Conservation (phyloP, 352 stramenopile genomes). For the Phytopythium chamaehyphon region DNA sequence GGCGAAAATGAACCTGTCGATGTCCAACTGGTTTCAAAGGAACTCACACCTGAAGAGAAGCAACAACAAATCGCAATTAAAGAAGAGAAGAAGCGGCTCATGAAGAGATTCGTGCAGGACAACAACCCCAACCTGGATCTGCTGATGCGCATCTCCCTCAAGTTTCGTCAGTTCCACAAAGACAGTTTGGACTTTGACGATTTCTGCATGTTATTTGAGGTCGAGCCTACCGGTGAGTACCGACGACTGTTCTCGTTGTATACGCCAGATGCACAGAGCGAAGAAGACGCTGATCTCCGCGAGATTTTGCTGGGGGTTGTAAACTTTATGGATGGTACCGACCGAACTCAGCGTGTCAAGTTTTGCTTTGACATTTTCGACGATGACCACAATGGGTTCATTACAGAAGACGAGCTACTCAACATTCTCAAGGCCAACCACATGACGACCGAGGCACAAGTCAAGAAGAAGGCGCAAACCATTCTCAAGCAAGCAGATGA, state of each 20-base stretch:
- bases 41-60: constrained; percentile 48
- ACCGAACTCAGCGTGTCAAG: constrained; percentile 81
- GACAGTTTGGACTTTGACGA: constrained; percentile 63
- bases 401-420: constrained; percentile 87
- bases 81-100: constrained; percentile 64
- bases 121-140: constrained; percentile 60
- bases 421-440: constrained; percentile 91
- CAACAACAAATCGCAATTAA: constrained; percentile 52
- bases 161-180: constrained; percentile 58
- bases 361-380: constrained; percentile 96
- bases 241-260: constrained; percentile 86
- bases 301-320: constrained; percentile 90
- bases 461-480: constrained; percentile 82
- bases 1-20: constrained; percentile 15
- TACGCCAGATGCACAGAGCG: constrained; percentile 55
- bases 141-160: constrained; percentile 49
- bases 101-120: constrained; percentile 69
- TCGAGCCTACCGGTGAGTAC: constrained; percentile 88
- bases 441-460: constrained; percentile 66
- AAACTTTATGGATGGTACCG: constrained; percentile 82
- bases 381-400: constrained; percentile 89
- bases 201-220: constrained; percentile 81
- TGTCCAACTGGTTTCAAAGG: constrained; percentile 24
- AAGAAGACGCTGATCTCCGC: constrained; percentile 75
- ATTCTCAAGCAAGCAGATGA: constrained; percentile 82